Evolutionary conservation across 1,284 basidiomycete species (phyloP), one percentile per base, ranked within the genome.

Genomic region (Leccinum fuscescens): DNA sequence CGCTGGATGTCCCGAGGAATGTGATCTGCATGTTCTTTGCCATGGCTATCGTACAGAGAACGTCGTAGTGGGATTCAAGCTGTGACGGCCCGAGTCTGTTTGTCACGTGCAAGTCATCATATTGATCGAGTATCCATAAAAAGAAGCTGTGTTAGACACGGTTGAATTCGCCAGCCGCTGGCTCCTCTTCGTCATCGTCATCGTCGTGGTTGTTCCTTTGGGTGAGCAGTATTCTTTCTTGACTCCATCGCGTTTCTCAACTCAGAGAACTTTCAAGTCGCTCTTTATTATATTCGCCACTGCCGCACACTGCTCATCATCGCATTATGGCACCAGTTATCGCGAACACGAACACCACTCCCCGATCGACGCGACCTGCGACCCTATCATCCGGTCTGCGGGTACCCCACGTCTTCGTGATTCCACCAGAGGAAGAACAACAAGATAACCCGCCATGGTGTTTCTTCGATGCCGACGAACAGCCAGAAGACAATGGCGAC

Each of bases 1-100:
- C 90, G 39, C 85, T 86, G 24, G 83, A 86, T 1, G 89, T 92
- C 8, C 89, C 89, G 3, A 92, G 76, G 69, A 92, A 92, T n/a
- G 84, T 86, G 42, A 82, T 72, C 27, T 72, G 70, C 73, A 83
- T 77, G 54, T 63, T 64, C 39, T 57, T 63, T 1, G 66, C 62
- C 68, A 67, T 72, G 56, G 50, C 52, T 4, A 14, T 35, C 35
- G 44, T 9, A n/a, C n/a, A 39, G 39, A 39, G 33, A 35, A 35
- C 12, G 33, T 35, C 35, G 12, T 14, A 35, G 35, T 35, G 14
- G 35, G 35, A 37, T 37, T 37, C 33, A 14, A 35, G 35, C 35
- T 37, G 14, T 56, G 33, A n/a, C 27, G 27, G 27, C 27, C 31
- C 14, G 33, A 22, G 20, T 24, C 48, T 6, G 49, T 11, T 24